A percentile compares a stretch with the other conserved stretches of the same genome.
These are phyloP conservation scores for Verticillium nubilum DNA, from an alignment of 2,329 filamentous ascomycete species.

Conservation along the genomic window DNA sequence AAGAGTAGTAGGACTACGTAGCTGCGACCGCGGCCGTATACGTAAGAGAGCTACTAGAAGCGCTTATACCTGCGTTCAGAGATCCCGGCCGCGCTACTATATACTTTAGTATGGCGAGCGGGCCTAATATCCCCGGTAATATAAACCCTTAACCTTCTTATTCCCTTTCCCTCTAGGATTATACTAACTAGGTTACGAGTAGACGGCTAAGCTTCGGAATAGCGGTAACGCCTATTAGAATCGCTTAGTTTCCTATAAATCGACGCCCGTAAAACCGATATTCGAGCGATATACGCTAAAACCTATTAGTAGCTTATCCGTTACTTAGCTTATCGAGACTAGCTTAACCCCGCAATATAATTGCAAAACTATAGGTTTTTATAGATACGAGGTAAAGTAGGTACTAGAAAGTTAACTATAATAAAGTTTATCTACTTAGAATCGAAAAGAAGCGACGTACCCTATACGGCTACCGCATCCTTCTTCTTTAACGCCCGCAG, in stretches of 20 bases:
- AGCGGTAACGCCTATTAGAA: slow-evolving; percentile 4
- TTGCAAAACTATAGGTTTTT: background rate
- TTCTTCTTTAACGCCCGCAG: slow-evolving; percentile 11
- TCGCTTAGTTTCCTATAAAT: slow-evolving; percentile 10
- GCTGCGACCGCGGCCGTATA: slow-evolving; percentile 23
- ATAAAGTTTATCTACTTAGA: background rate
- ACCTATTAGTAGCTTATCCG: slow-evolving; percentile 16
- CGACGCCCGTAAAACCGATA: slow-evolving; percentile 7
- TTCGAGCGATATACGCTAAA: slow-evolving; percentile 7
- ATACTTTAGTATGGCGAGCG: background rate
- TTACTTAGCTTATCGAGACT: slow-evolving; percentile 4
- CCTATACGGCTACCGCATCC: background rate
- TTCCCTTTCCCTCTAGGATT: too few species aligned
- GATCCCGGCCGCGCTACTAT: rapidly evolving
- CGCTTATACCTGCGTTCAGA: rapidly evolving
- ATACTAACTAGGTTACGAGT: background rate
- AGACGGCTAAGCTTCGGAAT: background rate
- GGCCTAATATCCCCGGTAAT: background rate
- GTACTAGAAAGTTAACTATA: background rate
- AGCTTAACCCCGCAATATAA: background rate
- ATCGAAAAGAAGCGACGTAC: background rate
- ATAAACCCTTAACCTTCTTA: too few species aligned
- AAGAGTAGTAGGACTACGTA: slow-evolving; percentile 27
- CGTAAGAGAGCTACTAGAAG: slow-evolving; percentile 10
- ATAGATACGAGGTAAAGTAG: slow-evolving; percentile 2